Evolutionary conservation across 208 protist species (phyloP).

Genomic region (Sergeia podlipaevii): DNA sequence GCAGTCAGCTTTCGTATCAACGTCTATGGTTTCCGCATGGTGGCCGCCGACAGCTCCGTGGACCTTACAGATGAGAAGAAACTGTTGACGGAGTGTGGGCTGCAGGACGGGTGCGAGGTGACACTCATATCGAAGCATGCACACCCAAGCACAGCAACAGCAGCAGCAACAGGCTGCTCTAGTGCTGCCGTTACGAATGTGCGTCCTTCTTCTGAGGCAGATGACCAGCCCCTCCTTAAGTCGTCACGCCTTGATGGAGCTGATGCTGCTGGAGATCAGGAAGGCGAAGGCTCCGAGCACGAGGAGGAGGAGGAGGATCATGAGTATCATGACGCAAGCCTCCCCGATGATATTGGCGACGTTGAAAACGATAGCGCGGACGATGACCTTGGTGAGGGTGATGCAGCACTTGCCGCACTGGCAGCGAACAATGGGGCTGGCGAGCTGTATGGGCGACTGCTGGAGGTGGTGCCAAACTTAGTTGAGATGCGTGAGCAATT

Average conservation of each 20-base stretch:
- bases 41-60: conserved; percentile 15
- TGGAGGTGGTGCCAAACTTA: conserved; percentile 61
- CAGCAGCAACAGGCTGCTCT: not conserved
- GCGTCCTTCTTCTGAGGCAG: not conserved
- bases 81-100: conserved; percentile 51
- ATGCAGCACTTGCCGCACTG: no score
- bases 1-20: conserved; percentile 71
- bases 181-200: not conserved
- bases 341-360: conserved; percentile 12
- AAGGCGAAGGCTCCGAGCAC: conserved; percentile 21
- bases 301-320: conserved; percentile 16
- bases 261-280: conserved; percentile 10
- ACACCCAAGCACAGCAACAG: not conserved
- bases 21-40: conserved; percentile 51
- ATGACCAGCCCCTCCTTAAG: conserved; percentile 1
- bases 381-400: conserved; percentile 4
- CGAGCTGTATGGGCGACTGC: conserved; percentile 51
- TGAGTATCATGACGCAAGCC: no score
- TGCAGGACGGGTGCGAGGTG: conserved; percentile 66
- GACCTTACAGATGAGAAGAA: conserved; percentile 65
- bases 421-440: conserved; percentile 15
- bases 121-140: conserved; percentile 35
- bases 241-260: not conserved
- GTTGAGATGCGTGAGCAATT: conserved; percentile 78
- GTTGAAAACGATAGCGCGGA: conserved; percentile 16